Conservation (phyloP, 2,329 filamentous ascomycete genomes). For the Grosmannia huntii region DNA sequence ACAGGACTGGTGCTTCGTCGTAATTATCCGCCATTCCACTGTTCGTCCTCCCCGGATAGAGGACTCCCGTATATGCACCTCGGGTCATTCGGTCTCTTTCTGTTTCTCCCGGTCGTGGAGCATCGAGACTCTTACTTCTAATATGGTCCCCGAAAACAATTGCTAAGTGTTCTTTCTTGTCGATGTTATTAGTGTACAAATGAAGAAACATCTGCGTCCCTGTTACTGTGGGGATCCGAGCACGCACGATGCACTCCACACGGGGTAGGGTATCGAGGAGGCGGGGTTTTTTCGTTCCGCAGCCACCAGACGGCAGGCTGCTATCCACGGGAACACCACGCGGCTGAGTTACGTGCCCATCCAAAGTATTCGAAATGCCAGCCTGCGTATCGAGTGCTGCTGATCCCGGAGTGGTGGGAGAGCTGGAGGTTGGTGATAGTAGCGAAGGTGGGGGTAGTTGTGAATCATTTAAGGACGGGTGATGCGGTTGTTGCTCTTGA, state of each 20-base stretch:
- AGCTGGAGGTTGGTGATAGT: conserved; percentile 76
- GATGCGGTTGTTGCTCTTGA: background rate
- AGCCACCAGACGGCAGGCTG: conserved; percentile 42
- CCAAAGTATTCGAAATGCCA: background rate
- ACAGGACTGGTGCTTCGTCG: background rate
- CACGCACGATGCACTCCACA: conserved; percentile 89
- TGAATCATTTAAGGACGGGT: background rate
- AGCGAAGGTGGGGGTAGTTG: conserved; percentile 47
- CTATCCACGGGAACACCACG: conserved; percentile 49
- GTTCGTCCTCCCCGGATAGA: conserved; percentile 73
- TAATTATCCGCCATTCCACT: conserved; percentile 40
- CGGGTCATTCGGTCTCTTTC: conserved; percentile 87
- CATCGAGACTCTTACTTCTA: conserved; percentile 59
- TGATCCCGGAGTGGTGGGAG: conserved; percentile 50
- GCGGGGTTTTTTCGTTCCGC: conserved; percentile 52
- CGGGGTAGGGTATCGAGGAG: conserved; percentile 65
- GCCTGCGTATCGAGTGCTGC: conserved; percentile 17
- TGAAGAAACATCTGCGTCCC: conserved; percentile 97
- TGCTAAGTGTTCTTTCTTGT: conserved; percentile 91
- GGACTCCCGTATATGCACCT: conserved; percentile 78
- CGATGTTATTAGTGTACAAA: conserved; percentile 81
- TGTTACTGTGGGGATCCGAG: conserved; percentile 81
- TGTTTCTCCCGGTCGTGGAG: conserved; percentile 60
- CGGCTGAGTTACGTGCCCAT: conserved; percentile 18
- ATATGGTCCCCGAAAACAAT: conserved; percentile 92